Base-by-base conservation (phyloP, 805 yeast genomes). In the Wickerhamomyces hampshirensis region DNA sequence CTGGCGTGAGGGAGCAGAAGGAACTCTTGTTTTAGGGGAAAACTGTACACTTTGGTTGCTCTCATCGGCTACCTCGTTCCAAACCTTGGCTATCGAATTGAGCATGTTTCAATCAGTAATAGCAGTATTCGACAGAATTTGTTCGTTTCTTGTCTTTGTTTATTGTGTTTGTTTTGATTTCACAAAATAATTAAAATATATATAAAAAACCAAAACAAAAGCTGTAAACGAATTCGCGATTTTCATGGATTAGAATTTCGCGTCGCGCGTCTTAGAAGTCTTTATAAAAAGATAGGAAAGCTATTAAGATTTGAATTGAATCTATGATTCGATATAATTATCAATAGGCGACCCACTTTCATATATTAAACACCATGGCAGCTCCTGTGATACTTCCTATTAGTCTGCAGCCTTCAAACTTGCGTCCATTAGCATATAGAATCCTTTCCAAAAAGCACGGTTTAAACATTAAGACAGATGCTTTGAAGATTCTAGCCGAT, bases 371-470 rank as follows among this genome's bases (percentile, higher is more conserved):
- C n/a, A 31, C 16, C 14, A 42, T 42, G 45, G 45, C n/a, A n/a
- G n/a, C 24, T 6, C 48, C 46, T 2, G 66, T 66, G 5, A 75
- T 71, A 14, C 69, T 89, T 10, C 97, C 97, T 0, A 79, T 86
- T 2, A 71, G 72, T 39, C 74, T 91, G 2, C 84, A 79, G 35
- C 86, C 96, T 0, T 75, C 91, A 0, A 84, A 84, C 51, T 65
- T 93, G 30, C 73, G 98, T 30, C 98, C 98, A 1, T 63, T 91
- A 33, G 97, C 97, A 0, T 93, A 89, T 58, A 68, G 98, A 28
- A 75, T 91, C 2, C 60, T 93, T 7, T 85, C 98, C 5, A 91
- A 88, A 60, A 93, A 91, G 55, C 91, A 87, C 56, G 96, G 97
- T 0, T 71, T 93, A 19, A 88, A 88, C 57, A 74, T 93, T 44